Evolutionary conservation across 2,329 filamentous ascomycete species (phyloP).

Genomic region (Verticillium zaregamsianum): DNA sequence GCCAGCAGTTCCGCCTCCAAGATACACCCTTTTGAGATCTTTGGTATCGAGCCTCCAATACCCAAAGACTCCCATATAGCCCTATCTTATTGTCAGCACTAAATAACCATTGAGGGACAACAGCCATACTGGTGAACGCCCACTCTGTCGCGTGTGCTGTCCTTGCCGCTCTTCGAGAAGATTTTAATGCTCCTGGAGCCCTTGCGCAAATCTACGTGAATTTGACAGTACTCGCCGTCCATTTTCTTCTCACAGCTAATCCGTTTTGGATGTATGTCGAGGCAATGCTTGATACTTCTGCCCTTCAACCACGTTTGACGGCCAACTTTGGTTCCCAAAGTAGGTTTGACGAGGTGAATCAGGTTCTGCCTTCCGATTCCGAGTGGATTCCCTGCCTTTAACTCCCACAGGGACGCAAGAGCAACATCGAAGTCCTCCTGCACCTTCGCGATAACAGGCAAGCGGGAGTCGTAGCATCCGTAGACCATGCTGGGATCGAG

Average conservation of each 20-base stretch:
- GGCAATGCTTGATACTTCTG: constrained; percentile 69
- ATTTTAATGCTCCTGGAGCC: constrained; percentile 61
- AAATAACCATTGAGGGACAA: neutral
- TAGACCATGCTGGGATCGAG: constrained; percentile 56
- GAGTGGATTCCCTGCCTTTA: constrained; percentile 16
- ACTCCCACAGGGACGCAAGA: constrained; percentile 45
- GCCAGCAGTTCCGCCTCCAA: constrained; percentile 81
- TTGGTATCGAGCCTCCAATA: constrained; percentile 55
- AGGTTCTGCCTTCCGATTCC: constrained; percentile 19
- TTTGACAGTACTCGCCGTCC: constrained; percentile 86
- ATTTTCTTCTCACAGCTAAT: constrained; percentile 79
- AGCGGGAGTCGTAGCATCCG: constrained; percentile 59
- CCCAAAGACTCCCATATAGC: constrained; percentile 61
- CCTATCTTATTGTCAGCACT: constrained; percentile 22
- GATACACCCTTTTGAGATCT: constrained; percentile 64
- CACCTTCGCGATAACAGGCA: constrained; percentile 67
- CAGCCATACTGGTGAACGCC: constrained; percentile 50
- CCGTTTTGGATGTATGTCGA: constrained; percentile 55
- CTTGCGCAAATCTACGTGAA: constrained; percentile 69
- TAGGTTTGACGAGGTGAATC: constrained; percentile 41
- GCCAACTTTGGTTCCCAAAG: constrained; percentile 59
- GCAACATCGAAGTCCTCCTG: constrained; percentile 64
- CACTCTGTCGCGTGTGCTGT: constrained; percentile 70
- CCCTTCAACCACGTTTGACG: constrained; percentile 62
- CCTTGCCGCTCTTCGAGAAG: constrained; percentile 89